phyloP scores from a whole-genome alignment of 176 grass and related monocot species.

The Rhynchospora breviuscula region DNA sequence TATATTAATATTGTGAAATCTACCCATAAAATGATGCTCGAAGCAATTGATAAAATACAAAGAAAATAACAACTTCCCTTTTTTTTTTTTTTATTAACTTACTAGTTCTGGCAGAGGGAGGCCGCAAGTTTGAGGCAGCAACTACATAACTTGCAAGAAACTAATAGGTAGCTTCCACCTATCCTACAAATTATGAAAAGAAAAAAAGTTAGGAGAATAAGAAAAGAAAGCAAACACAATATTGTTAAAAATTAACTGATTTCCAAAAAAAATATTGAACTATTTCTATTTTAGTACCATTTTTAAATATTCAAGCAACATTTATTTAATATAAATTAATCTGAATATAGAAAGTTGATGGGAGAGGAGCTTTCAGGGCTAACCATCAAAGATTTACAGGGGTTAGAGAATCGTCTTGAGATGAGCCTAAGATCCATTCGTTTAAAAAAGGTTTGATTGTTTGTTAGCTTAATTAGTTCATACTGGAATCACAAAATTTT shows the following conservation, averaged over 20 bases:
- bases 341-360: constrained; percentile 51
- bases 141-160: constrained; percentile 77
- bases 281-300: not conserved
- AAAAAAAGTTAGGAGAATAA: not conserved
- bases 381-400: constrained; percentile 45
- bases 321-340: not conserved
- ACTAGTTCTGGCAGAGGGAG: constrained; percentile 61
- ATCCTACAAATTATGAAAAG: not conserved
- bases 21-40: too few relatives aligned
- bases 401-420: constrained; percentile 51
- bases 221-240: not conserved
- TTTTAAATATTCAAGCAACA: not conserved
- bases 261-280: not conserved
- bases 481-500: not conserved
- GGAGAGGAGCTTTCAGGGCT: constrained; percentile 62
- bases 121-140: constrained; percentile 73
- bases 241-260: not conserved
- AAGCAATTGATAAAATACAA: not conserved
- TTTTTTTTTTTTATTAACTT: constrained; percentile 24
- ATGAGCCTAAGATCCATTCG: constrained; percentile 42
- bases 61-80: not conserved
- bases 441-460: constrained; percentile 46
- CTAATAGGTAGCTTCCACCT: constrained; percentile 39
- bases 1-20: not conserved
- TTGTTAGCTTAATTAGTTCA: not conserved